Base-by-base conservation (phyloP, 352 stramenopile species). In the Phytophthora ramorum region DNA sequence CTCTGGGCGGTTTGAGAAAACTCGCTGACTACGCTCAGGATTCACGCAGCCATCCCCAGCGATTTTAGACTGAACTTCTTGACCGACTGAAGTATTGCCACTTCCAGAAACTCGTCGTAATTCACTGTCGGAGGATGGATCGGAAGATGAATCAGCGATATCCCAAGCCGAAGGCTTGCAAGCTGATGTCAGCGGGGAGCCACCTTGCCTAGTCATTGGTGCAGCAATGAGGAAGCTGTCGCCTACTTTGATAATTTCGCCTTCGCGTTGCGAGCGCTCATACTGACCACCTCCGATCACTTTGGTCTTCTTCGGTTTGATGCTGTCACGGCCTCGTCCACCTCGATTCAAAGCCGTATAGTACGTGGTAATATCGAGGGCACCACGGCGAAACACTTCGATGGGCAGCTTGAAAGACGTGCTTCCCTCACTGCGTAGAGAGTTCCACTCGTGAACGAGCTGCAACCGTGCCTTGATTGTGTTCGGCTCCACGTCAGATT, bases 331-430 rank as follows among this genome's bases (percentile, higher is more conserved):
- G 32, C 16, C 19, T 58, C 22, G 50, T 37, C 50, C 50, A 22
- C 50, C 34, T 45, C 35, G 34, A 30, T 19, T 48, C 2, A 54
- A 40, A 32, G 59, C 40, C 9, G 17, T 20, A 20, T 71, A 47
- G 32, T 71, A 77, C 2, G 46, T 64, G 5, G 44, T 19, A 12
- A 70, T 58, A 1, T 56, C 28, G 2, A 30, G 28, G 24, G 41
- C 54, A 1, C 41, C 54, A 32, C 54, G 41, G 16, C 54, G 30
- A 8, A 75, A 55, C 1, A 68, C 57, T 56, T 68, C 56, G 16
- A 55, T 45, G 16, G 56, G 44, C 3, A 58, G 32, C 20, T 38
- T 55, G 46, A 57, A 48, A 35, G 38, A 41, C 7, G 34, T 32
- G 12, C 30, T 20, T 6, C 45, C 45, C 12, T 30, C 43, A 7